A percentile compares a stretch with the other conserved stretches of the same genome.
Evolutionary conservation across 2,329 filamentous ascomycete genomes (phyloP).

Genomic region (Cercospora sojina): DNA sequence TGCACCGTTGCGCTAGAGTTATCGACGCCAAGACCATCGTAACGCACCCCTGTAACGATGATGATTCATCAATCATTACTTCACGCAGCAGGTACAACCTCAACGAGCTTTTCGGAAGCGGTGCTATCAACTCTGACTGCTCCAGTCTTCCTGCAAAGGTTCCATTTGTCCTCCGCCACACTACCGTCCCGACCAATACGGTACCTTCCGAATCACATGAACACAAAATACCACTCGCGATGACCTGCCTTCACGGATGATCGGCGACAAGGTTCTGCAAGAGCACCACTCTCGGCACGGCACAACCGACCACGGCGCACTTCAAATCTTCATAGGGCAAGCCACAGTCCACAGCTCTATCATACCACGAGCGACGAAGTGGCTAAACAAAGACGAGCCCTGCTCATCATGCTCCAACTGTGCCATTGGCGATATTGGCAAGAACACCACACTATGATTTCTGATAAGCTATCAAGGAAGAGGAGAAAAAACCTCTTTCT

Average conservation of each 20-base stretch:
- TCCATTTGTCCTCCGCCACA: not conserved
- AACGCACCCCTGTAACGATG: not conserved
- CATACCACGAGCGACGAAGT: not conserved
- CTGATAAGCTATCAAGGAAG: not conserved
- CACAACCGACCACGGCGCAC: not conserved
- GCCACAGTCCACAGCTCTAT: not conserved
- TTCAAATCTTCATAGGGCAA: not conserved
- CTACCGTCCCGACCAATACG: not conserved
- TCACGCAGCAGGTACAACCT: not conserved
- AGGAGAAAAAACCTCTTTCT: not conserved
- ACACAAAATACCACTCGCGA: not conserved
- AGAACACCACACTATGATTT: not conserved
- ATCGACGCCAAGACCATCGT: not conserved
- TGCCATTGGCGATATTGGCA: not conserved
- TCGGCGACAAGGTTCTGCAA: not conserved
- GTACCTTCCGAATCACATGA: not conserved
- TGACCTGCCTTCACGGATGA: not conserved
- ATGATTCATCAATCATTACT: not conserved
- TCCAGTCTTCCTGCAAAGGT: not conserved
- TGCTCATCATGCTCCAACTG: not conserved
- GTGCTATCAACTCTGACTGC: not conserved
- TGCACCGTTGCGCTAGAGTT: not conserved
- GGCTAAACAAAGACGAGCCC: not conserved
- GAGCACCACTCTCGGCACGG: not conserved
- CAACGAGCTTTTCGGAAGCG: not conserved